phyloP scores from a whole-genome alignment of 225 moss, liverwort and hornwort genomes.

The Anthoceros angustus region DNA sequence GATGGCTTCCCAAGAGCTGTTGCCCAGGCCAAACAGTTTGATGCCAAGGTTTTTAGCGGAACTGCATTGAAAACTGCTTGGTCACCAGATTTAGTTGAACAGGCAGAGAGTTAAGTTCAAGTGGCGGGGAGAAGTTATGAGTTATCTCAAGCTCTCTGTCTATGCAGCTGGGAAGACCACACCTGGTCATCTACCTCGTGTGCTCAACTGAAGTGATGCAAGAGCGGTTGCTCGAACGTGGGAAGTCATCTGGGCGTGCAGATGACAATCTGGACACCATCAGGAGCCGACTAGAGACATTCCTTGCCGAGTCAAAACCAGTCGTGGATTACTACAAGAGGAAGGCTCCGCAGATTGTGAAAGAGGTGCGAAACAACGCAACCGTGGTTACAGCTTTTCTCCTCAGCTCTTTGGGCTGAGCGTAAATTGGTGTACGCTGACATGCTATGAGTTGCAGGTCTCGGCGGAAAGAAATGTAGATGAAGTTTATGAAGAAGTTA shows the following conservation, averaged over 20 bases:
- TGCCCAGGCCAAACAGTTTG: constrained; percentile 1
- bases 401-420: not conserved
- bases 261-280: constrained; percentile 3
- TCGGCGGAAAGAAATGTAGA: not conserved
- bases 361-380: not conserved
- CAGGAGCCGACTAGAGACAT: not conserved
- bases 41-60: not conserved
- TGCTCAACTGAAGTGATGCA: constrained; percentile 2
- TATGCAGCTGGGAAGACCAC: constrained; percentile 1
- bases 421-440: not conserved
- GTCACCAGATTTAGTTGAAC: not conserved
- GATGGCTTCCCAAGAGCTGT: constrained; percentile 1
- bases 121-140: not conserved
- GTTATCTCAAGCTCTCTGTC: not conserved
- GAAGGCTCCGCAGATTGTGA: not conserved
- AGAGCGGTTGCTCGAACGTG: not conserved
- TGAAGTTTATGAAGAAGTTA: not conserved
- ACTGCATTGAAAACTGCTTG: not conserved
- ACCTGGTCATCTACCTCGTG: not conserved
- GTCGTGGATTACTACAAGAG: not conserved
- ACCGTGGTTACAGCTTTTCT: not conserved
- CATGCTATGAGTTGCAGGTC: not conserved
- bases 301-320: not conserved
- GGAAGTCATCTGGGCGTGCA: not conserved
- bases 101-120: not conserved